These are phyloP conservation scores for Pythium grandisporangium DNA, from an alignment of 352 stramenopile species.

Conservation along the genomic window DNA sequence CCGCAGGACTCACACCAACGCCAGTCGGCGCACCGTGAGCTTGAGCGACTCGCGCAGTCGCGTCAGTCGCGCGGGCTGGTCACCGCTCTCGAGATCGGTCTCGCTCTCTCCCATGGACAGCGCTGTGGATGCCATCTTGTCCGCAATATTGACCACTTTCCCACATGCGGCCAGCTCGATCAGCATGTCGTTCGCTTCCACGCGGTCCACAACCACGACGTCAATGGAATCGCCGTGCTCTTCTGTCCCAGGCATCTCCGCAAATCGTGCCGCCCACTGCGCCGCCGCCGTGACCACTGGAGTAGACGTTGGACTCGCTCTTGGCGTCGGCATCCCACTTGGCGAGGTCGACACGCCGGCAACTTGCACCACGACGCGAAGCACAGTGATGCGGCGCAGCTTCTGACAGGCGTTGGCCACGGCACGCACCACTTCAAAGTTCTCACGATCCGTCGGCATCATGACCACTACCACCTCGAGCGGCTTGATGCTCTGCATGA, in stretches of 20 bases:
- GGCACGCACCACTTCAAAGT: slow-evolving; percentile 40
- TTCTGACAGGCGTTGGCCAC: slow-evolving; percentile 36
- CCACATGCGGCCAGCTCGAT: slow-evolving; percentile 50
- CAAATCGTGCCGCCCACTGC: slow-evolving; percentile 27
- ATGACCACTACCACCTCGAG: slow-evolving; percentile 52
- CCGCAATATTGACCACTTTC: slow-evolving; percentile 50
- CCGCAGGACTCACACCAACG: slow-evolving; percentile 38
- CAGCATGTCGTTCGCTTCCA: slow-evolving; percentile 57
- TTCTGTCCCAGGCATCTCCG: slow-evolving; percentile 40
- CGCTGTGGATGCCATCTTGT: slow-evolving; percentile 24
- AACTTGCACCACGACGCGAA: slow-evolving; percentile 51
- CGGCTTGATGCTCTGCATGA: slow-evolving; percentile 23
- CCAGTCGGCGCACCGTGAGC: slow-evolving; percentile 35
- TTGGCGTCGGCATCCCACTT: slow-evolving; percentile 28
- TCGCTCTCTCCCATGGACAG: slow-evolving; percentile 30
- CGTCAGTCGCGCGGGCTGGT: too few relatives aligned
- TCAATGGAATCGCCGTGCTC: slow-evolving; percentile 55
- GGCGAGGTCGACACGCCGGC: slow-evolving; percentile 12
- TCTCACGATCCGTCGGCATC: slow-evolving; percentile 48
- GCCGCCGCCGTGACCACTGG: slow-evolving; percentile 1
- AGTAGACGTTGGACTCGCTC: too few relatives aligned
- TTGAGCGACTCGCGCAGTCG: slow-evolving; percentile 25
- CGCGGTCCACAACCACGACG: slow-evolving; percentile 45
- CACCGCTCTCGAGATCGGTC: slow-evolving; percentile 16
- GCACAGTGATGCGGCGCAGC: slow-evolving; percentile 28